Evolutionary conservation across 208 protist genomes (phyloP).

Genomic region (Leishmania tarentolae): DNA sequence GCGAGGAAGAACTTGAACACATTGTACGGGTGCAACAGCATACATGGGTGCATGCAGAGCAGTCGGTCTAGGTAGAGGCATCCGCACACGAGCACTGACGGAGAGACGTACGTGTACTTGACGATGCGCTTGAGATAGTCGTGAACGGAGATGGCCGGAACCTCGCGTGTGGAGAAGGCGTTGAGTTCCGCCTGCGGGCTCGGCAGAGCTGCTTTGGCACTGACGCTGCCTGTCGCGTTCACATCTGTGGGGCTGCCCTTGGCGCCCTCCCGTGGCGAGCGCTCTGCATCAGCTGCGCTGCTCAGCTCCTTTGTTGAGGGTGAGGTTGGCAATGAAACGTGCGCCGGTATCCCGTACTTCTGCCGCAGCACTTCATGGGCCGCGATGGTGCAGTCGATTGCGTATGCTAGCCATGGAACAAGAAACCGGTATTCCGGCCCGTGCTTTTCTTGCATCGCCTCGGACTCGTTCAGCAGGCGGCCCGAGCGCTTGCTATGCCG

Average conservation of each 20-base stretch:
- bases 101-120: conserved; percentile 75
- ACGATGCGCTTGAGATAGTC: conserved; percentile 71
- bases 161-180: conserved; percentile 45
- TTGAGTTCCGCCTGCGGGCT: conserved; percentile 22
- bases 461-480: conserved; percentile 58
- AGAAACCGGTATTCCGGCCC: conserved; percentile 67
- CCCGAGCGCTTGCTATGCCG: conserved; percentile 41
- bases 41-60: conserved; percentile 27
- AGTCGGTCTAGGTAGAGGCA: conserved; percentile 76
- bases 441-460: conserved; percentile 78
- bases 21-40: conserved; percentile 56
- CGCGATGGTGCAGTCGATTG: conserved; percentile 46
- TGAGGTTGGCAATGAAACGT: conserved; percentile 11
- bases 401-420: conserved; percentile 46
- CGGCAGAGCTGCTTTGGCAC: conserved; percentile 3
- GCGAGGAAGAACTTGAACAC: conserved; percentile 68
- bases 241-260: neutral
- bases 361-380: conserved; percentile 45
- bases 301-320: neutral
- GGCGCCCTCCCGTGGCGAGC: neutral
- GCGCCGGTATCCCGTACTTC: conserved; percentile 9
- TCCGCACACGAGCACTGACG: conserved; percentile 59
- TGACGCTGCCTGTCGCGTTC: neutral
- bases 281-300: neutral
- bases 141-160: conserved; percentile 40